Base-by-base conservation (phyloP, 176 grass and related monocot genomes). In the Elaeis guineensis region DNA sequence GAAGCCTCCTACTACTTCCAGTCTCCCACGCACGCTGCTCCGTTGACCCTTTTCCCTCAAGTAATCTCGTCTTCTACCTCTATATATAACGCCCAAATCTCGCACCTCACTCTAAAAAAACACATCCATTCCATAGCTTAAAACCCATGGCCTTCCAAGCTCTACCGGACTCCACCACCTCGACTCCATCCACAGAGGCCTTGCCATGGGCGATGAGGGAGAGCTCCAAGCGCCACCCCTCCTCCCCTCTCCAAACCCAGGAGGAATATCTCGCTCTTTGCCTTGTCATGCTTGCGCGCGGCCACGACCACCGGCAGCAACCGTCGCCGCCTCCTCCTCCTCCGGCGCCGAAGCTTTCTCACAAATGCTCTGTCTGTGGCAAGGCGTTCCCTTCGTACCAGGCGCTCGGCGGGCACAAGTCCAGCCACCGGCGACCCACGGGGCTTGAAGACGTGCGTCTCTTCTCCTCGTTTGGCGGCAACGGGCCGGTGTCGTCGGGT, bases 351-450 rank as follows among this genome's bases (percentile, higher is more conserved):
- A 82, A 88, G 54, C 80, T 67, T 5, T 50, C 62, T 3, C 89
- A 87, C 71, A 75, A 48, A 56, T 95, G 87, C 72, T 85, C 84
- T 22, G 65, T 94, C 61, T 94, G 89, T 39, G 56, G 81, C 50
- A 94, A 94, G 76, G 58, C 80, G 50, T 94, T 94, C 74, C 25
- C 67, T 19, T 88, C 89, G 1, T 65, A 94, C 78, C 89, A 94
- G 17, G 89, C 89, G 16, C 78, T 94, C 2, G 89, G 89, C 16
- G 89, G 89, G 17, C 84, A 94, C 78, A 94, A 94, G 71, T 82
- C 89, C 30, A 94, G 89, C 71, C 89, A 94, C 75, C 63, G 84
- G 17, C 78, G 54, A 56, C 84, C 71, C 17, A 24, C 68, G 7
- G 4, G 9, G 3, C 67, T 60, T 20, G n/a, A 16, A 1, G 29